A percentile compares a stretch with the other conserved stretches of the same genome.
Conservation (phyloP, 345 rosid species). For the Citrus medica region DNA sequence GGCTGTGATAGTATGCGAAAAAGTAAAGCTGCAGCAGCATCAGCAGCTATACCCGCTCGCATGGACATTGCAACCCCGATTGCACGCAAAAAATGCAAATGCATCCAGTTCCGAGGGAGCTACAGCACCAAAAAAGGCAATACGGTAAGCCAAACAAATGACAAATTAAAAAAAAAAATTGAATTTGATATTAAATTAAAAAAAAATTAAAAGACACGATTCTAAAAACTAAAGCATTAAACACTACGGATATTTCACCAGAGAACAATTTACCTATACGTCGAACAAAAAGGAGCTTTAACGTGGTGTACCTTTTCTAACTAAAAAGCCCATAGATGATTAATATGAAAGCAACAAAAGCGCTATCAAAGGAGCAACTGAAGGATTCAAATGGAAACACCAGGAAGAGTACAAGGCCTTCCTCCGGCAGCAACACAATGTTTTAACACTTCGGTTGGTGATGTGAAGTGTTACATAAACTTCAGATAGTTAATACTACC, state of each 20-base stretch:
- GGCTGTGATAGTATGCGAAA: constrained; percentile 94
- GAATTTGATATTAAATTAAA: not conserved
- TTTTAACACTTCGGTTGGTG: not conserved
- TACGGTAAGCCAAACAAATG: not conserved
- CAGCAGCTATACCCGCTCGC: constrained; percentile 98
- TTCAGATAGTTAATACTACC: not conserved
- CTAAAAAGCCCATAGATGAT: not conserved
- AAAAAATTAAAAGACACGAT: not conserved
- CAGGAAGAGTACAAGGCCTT: not conserved
- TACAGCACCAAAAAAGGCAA: constrained; percentile 34
- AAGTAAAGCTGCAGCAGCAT: constrained; percentile 97
- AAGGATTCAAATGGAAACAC: not conserved
- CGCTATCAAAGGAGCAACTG: not conserved
- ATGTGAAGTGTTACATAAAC: not conserved
- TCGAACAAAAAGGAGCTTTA: not conserved
- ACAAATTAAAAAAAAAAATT: not conserved
- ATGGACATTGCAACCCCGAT: constrained; percentile 98
- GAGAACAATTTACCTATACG: not conserved
- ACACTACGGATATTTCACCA: not conserved
- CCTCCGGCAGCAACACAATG: not conserved
- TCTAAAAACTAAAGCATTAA: not conserved
- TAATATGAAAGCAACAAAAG: not conserved
- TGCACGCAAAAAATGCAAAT: constrained; percentile 97
- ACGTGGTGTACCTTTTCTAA: not conserved
- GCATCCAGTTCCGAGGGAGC: constrained; percentile 99